Evolutionary conservation across 2,329 filamentous ascomycete genomes (phyloP), one percentile per base, ranked within the genome.

Genomic region (Tolypocladium ovalisporum): DNA sequence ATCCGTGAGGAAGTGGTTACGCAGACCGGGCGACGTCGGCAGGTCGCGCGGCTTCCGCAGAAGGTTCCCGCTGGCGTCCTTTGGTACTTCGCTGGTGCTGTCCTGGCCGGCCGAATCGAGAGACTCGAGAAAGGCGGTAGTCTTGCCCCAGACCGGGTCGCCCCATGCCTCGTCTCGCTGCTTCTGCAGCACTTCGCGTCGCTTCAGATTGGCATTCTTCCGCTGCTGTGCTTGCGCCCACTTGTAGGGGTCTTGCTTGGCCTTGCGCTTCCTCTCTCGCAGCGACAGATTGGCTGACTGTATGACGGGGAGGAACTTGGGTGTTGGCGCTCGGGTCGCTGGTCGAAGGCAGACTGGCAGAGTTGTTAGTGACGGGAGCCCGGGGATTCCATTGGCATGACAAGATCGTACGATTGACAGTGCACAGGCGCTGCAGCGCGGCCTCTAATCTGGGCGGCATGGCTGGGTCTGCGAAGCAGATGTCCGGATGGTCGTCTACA

Each of bases 101-200:
- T 67, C 70, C 63, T 83, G 80, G 56, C 79, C 80, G 27, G 80
- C 85, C 12, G 80, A 82, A 67, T 90, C 87, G 65, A 96, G 85
- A 3, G 90, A 92, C 73, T 90, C 81, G 65, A 96, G 76, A 68
- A 96, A 97, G 35, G 91, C 83, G 19, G 94, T 97, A 40, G 81
- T 73, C 59, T 86, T 79, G 67, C 93, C 94, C 65, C 86, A 82
- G 62, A 99, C 78, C 1, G 91, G 89, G 71, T 95, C 83, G 54
- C 93, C 93, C 62, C 87, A 78, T 52, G 79, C 79, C 52, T 79
- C 79, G 58, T 83, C 78, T 59, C 89, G 84, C 68, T 85, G 77
- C 62, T 83, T 75, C 59, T 83, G 72, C 57, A 97, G 80, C 61
- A 85, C 84, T 61, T 83, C 79, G 66, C 87, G 90, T 55, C 90